Evolutionary conservation across 225 moss, liverwort and hornwort genomes (phyloP), one percentile per base, ranked within the genome.

Genomic region (Takakia lepidozioides): DNA sequence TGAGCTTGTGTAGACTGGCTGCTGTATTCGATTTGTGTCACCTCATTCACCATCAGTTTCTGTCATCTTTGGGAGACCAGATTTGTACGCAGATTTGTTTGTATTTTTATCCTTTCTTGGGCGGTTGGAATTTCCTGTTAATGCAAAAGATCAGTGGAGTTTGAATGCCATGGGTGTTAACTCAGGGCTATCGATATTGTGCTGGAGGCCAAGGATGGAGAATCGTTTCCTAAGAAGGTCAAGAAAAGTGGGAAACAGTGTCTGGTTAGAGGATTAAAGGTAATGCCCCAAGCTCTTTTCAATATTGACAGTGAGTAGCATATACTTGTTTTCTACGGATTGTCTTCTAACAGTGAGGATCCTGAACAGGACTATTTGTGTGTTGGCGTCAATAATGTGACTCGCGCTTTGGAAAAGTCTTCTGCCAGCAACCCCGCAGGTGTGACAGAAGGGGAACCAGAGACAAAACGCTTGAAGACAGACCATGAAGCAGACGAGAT

Each of bases 361-460:
- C 18, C 25, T n/a, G 41, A 44, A 43, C 62, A 85, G 85, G 77
- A 59, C 22, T 52, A 70, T 65, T 56, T 85, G 16, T 75, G 68
- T 54, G 61, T 78, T 13, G 81, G 85, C 42, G 69, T 86, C 58
- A 86, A 79, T 57, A 63, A 64, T 45, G 82, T 86, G 52, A 60
- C 82, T 58, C 78, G 82, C 42, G 61, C 49, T 25, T 75, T 82
- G 64, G 82, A 86, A 52, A 70, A 59, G 50, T 82, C 79, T 70
- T 75, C 75, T 32, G 46, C n/a, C n/a, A n/a, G 49, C n/a, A 68
- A 81, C 23, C 27, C 55, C 41, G 55, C 47, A 27, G 62, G 11
- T 14, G 16, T 6, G 3, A 46, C 36, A 38, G 5, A 29, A 30
- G 66, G 52, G 49, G 70, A 65, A 54, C 36, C 30, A 24, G 54